Base-by-base conservation (phyloP, 257 asterid genomes). In the Capsicum rhomboideum region DNA sequence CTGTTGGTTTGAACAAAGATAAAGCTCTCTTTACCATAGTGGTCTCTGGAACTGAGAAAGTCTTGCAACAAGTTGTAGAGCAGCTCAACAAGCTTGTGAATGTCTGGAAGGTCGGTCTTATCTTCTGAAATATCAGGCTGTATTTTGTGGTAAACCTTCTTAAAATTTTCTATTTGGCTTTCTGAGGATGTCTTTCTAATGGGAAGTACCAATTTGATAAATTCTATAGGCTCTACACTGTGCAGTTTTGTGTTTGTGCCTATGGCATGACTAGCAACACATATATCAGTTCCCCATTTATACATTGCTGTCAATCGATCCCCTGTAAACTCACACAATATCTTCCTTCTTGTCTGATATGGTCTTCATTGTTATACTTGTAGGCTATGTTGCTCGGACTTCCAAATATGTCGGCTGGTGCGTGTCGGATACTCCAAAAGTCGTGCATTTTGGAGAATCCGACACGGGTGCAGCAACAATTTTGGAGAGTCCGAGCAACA, bases 11-110 rank as follows among this genome's bases (percentile, higher is more conserved):
- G 88, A 94, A 93, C 91, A 84, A 92, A 89, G 97, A 92, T 87
- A 94, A 86, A 92, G 98, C 98, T 77, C 90, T 94, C 66, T 94
- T 94, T 87, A 93, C 97, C 82, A 94, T 94, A 53, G 97, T 93
- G 79, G 98, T 94, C 85, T 88, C 92, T 85, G 98, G 98, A 88
- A 91, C 94, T 44, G 93, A 92, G 82, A 94, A 90, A 69, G 82
- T 91, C 79, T 44, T 94, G 90, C 91, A 86, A 84, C 98, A 93
- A 89, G 97, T 94, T 54, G 95, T 94, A 52, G 95, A 91, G 82
- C 98, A 94, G 74, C 94, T 94, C 59, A 91, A 94, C 89, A 94
- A 94, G 90, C 97, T 94, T 71, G 97, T 92, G 86, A 92, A 91
- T 87, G 97, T 93, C 84, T 86, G 91, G 87, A 93, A 91, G 96